A percentile compares a stretch with the other conserved stretches of the same genome.
phyloP scores from a whole-genome alignment of 345 rosid genomes.

The Acer yangbiense region DNA sequence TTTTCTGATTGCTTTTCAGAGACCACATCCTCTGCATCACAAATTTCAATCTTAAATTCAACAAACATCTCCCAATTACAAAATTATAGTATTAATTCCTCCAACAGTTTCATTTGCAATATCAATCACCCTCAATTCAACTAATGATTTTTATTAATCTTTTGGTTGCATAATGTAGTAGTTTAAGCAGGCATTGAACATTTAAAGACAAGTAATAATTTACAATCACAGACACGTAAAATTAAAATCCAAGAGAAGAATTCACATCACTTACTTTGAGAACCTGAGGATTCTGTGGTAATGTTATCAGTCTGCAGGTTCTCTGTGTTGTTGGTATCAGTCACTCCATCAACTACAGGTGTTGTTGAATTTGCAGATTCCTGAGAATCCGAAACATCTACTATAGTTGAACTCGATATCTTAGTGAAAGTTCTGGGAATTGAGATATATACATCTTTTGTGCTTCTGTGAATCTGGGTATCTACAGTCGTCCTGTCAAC shows the following conservation, averaged over 20 bases:
- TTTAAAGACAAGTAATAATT: background rate
- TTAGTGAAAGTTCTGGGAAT: background rate
- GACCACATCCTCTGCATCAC: background rate
- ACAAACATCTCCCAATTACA: too few species aligned
- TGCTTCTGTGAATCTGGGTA: background rate
- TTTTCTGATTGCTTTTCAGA: background rate
- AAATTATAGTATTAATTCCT: background rate
- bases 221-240: background rate
- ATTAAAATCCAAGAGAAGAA: background rate
- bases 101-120: background rate
- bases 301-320: background rate
- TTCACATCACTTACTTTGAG: background rate
- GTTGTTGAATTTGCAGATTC: background rate
- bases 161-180: background rate
- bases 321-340: background rate
- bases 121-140: background rate
- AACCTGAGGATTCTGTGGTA: conserved; percentile 5
- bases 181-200: background rate
- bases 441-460: background rate
- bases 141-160: background rate
- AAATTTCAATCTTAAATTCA: background rate
- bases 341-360: background rate
- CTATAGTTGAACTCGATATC: background rate
- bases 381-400: background rate
- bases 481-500: background rate